Percentiles rank a stretch among this genome's conserved stretches.
Conservation (phyloP, 257 asterid genomes). For the Nicotiana obtusifolia region DNA sequence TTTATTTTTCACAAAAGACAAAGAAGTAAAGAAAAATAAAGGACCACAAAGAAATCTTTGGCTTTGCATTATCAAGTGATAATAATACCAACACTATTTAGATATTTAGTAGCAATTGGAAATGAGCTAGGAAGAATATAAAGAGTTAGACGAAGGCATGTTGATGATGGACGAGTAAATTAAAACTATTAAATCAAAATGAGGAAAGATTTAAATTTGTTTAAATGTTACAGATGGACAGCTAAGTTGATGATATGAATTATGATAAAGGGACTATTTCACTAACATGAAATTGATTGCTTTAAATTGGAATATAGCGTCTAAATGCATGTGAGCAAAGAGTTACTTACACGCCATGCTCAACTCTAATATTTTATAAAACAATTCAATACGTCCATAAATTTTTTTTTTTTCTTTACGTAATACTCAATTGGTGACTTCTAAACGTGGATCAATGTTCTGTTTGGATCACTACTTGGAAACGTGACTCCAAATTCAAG, state of each 20-base stretch:
- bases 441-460: neutral
- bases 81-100: too few species aligned
- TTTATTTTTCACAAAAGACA: too few species aligned
- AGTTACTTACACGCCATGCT: neutral
- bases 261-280: neutral
- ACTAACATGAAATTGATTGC: neutral
- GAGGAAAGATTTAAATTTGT: too few species aligned
- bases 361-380: neutral
- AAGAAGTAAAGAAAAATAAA: too few species aligned
- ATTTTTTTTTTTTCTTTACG: neutral
- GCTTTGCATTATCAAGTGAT: too few species aligned
- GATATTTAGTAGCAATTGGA: too few species aligned
- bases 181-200: too few species aligned
- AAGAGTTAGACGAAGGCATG: too few species aligned
- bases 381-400: neutral
- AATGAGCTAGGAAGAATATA: too few species aligned
- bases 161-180: too few species aligned
- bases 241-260: neutral
- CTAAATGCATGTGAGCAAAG: neutral
- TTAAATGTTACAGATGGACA: neutral
- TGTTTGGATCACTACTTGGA: neutral
- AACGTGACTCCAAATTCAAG: conserved; percentile 9
- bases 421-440: conserved; percentile 1
- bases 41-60: too few species aligned
- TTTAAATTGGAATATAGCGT: neutral